Evolutionary conservation across 306 rosid species (phyloP).

Genomic region (Medicago arabica): DNA sequence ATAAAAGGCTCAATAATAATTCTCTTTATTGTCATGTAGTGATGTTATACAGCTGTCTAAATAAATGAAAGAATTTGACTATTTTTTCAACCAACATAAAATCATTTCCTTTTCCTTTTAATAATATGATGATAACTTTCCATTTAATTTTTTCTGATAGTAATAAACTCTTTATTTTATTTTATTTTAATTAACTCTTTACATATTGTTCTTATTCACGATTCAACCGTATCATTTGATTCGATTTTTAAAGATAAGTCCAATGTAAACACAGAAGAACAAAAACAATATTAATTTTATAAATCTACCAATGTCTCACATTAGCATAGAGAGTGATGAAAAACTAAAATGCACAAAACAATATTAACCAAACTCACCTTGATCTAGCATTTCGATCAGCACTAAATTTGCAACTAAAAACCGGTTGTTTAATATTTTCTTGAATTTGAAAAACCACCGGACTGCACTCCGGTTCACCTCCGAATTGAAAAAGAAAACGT

Average conservation of each 20-base stretch:
- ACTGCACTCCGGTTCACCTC: conserved; percentile 95
- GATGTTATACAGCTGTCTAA: neutral
- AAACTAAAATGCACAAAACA: neutral
- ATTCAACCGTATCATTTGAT: too few species aligned
- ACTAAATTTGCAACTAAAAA: conserved; percentile 91
- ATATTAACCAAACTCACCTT: neutral
- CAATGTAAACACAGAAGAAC: neutral
- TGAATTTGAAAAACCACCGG: conserved; percentile 93
- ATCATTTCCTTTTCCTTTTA: too few species aligned
- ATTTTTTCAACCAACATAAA: neutral
- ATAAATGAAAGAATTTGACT: neutral
- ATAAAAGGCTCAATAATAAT: neutral
- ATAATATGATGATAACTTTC: too few species aligned
- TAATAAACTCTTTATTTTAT: too few species aligned
- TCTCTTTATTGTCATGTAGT: neutral
- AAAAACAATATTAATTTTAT: too few species aligned
- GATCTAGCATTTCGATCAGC: conserved; percentile 85
- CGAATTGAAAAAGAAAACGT: conserved; percentile 84
- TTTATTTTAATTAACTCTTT: neutral
- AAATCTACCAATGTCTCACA: neutral
- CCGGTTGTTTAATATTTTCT: conserved; percentile 83
- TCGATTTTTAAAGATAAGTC: neutral
- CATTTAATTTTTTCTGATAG: too few species aligned
- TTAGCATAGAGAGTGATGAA: neutral
- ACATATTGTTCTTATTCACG: neutral